phyloP scores from a whole-genome alignment of 1,284 basidiomycete genomes.

The Coniferiporia weirii region DNA sequence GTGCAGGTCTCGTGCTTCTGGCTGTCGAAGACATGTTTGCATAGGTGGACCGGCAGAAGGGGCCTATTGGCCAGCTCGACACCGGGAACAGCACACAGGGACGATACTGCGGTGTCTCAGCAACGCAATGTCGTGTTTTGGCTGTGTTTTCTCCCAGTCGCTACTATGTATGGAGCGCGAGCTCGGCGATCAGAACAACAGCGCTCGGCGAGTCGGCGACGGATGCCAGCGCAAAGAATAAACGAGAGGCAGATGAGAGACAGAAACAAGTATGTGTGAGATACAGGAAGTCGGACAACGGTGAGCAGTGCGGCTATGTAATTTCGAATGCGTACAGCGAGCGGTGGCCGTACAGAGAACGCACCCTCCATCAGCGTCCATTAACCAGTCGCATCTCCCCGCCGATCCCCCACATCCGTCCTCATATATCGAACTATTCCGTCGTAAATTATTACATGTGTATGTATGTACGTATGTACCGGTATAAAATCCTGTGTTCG shows the following conservation, averaged over 20 bases:
- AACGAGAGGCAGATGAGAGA: too few relatives aligned
- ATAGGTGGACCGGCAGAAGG: background rate
- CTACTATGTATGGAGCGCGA: background rate
- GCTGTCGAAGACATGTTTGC: slow-evolving; percentile 2
- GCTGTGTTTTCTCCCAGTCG: background rate
- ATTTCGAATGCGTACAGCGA: too few relatives aligned
- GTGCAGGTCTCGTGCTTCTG: background rate
- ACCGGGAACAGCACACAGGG: slow-evolving; percentile 10
- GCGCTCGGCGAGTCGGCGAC: too few relatives aligned
- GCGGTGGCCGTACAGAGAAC: background rate
- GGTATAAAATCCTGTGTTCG: too few relatives aligned
- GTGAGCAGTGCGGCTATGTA: background rate
- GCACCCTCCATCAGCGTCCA: background rate
- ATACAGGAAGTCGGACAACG: background rate
- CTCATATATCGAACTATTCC: background rate
- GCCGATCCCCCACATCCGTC: background rate
- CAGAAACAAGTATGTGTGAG: too few relatives aligned
- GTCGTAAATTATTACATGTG: background rate
- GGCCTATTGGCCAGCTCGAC: background rate
- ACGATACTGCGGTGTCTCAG: background rate
- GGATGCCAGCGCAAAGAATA: too few relatives aligned
- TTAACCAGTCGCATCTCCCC: background rate
- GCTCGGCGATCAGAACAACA: background rate
- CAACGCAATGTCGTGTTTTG: background rate
- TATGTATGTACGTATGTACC: background rate